phyloP scores from a whole-genome alignment of 2,329 filamentous ascomycete species.

The Hypoxylon sp. region DNA sequence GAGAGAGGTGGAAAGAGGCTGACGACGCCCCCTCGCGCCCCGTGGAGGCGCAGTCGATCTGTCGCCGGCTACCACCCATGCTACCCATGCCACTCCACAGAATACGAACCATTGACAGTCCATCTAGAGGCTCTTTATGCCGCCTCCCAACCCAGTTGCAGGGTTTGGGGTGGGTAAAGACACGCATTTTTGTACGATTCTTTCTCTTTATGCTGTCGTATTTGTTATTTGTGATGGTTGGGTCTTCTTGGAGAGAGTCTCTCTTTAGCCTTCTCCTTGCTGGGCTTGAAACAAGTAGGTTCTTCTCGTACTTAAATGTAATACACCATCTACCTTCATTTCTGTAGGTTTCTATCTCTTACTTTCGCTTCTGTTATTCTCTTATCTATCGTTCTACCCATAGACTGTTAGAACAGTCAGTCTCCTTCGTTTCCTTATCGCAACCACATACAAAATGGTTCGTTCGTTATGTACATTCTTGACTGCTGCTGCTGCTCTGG shows the following conservation, averaged over 20 bases:
- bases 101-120: constrained; percentile 28
- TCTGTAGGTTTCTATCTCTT: constrained; percentile 31
- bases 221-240: constrained; percentile 16
- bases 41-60: constrained; percentile 43
- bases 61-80: constrained; percentile 23
- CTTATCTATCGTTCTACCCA: constrained; percentile 21
- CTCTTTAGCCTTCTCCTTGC: constrained; percentile 17
- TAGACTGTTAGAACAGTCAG: constrained; percentile 19
- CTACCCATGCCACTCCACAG: constrained; percentile 28
- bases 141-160: constrained; percentile 7
- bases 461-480: constrained; percentile 50
- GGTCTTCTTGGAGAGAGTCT: not conserved
- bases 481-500: constrained; percentile 47
- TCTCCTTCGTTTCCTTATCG: constrained; percentile 11
- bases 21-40: constrained; percentile 37
- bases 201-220: constrained; percentile 15
- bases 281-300: constrained; percentile 29
- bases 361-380: constrained; percentile 29
- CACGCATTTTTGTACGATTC: constrained; percentile 9
- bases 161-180: constrained; percentile 1
- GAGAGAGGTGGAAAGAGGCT: constrained; percentile 28
- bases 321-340: constrained; percentile 22
- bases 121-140: constrained; percentile 29
- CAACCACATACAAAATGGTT: constrained; percentile 46
- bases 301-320: constrained; percentile 30